Conservation (phyloP, 306 rosid genomes). For the Inga oerstediana region DNA sequence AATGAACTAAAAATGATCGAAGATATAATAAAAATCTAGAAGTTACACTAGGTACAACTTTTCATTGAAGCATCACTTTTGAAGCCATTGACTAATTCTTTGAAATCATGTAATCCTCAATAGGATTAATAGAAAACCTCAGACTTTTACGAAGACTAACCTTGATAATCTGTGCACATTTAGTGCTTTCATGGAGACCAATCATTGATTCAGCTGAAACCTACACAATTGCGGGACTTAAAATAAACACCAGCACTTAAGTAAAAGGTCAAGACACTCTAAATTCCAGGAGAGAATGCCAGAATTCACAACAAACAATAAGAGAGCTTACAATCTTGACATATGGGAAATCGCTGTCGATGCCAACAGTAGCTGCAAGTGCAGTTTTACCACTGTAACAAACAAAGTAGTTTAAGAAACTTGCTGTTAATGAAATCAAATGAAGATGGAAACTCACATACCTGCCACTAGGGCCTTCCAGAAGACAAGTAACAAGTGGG, state of each 20-base stretch:
- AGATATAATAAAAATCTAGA: constrained; percentile 17
- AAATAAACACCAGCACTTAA: constrained; percentile 18
- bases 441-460: constrained; percentile 34
- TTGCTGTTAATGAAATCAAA: constrained; percentile 29
- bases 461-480: constrained; percentile 98
- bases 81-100: constrained; percentile 20
- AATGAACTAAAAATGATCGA: not conserved
- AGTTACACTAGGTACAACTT: constrained; percentile 22
- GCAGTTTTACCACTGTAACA: constrained; percentile 91
- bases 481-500: constrained; percentile 90
- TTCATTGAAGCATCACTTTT: constrained; percentile 27
- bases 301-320: constrained; percentile 3
- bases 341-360: constrained; percentile 93
- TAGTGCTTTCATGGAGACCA: constrained; percentile 94
- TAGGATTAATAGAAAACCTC: constrained; percentile 28
- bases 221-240: constrained; percentile 46
- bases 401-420: constrained; percentile 44
- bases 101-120: constrained; percentile 6
- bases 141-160: constrained; percentile 51
- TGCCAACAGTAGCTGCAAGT: constrained; percentile 93
- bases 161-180: constrained; percentile 92
- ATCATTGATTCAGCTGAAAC: constrained; percentile 93
- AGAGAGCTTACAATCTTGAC: constrained; percentile 89
- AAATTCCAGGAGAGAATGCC: constrained; percentile 31
- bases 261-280: constrained; percentile 18